These are phyloP conservation scores for Sparassis latifolia DNA, from an alignment of 1,284 basidiomycete species.

Conservation along the genomic window DNA sequence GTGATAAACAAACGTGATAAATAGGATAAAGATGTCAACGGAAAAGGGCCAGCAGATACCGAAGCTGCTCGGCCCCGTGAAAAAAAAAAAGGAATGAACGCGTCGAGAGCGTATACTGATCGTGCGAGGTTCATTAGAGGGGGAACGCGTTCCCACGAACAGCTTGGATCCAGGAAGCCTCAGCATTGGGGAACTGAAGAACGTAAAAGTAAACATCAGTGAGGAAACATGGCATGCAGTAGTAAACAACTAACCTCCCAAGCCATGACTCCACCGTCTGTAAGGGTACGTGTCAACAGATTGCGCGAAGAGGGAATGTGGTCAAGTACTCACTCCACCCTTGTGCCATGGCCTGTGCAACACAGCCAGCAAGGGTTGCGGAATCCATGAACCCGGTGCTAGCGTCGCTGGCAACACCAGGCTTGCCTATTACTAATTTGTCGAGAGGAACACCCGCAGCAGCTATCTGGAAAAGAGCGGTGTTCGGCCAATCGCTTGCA, in stretches of 20 bases:
- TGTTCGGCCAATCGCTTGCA: slow-evolving; percentile 42
- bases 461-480: slow-evolving; percentile 56
- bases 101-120: no score
- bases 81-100: neutral
- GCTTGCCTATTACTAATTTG: slow-evolving; percentile 60
- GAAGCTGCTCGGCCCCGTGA: neutral
- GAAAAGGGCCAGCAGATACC: neutral
- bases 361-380: slow-evolving; percentile 45
- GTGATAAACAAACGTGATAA: no score
- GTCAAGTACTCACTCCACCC: slow-evolving; percentile 47
- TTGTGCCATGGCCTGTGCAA: slow-evolving; percentile 43
- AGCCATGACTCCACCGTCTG: slow-evolving; percentile 45
- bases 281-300: neutral
- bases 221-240: neutral
- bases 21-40: neutral
- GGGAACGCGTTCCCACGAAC: slow-evolving; percentile 38
- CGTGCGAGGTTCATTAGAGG: neutral
- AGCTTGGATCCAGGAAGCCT: slow-evolving; percentile 40
- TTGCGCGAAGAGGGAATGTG: neutral
- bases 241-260: slow-evolving; percentile 20
- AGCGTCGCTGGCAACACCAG: slow-evolving; percentile 44
- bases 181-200: slow-evolving; percentile 36
- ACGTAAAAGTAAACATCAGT: neutral
- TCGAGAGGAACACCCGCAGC: slow-evolving; percentile 43
- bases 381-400: slow-evolving; percentile 52